Evolutionary conservation across 345 rosid species (phyloP), one percentile per base, ranked within the genome.

Genomic region (Brassica juncea): DNA sequence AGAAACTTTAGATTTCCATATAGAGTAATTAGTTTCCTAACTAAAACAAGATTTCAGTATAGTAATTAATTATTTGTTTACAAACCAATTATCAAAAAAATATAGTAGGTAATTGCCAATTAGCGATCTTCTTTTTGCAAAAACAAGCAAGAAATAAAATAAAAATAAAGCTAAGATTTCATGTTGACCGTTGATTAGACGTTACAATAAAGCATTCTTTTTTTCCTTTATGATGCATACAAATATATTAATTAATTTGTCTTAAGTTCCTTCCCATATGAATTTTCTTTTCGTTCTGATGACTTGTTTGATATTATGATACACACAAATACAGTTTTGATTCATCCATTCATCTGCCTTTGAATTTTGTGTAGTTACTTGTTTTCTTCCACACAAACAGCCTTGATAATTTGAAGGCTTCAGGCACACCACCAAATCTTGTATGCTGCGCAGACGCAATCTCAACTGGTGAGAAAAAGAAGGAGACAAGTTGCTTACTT

Each of bases 151-250:
- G 65, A 39, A 28, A 76, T 25, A 19, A 60, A 27, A 76, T 44
- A 61, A 54, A 32, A 39, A 37, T 27, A 35, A 35, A 35, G 42
- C 42, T 8, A 1, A 8, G 19, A 49, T 14, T n/a, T 19, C 28
- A 25, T 70, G 15, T 79, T 72, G 72, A 72, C 76, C 28, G 27
- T 72, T 39, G 79, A 79, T 82, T 77, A 70, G 85, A 81, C 88
- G 83, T 86, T 78, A 71, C 64, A 66, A 31, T 34, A 60, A 85
- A 86, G 88, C 70, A 75, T 77, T 25, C 32, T 63, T 61, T 64
- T 5, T 15, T 62, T n/a, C 57, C 70, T 68, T 68, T 42, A 28
- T 58, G 58, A 58, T 34, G 65, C 27, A 66, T 66, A 61, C 15
- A 23, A 10, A 27, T 49, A 49, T 74, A 30, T 49, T 35, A 6